Conservation (phyloP, 257 asterid species). For the Phtheirospermum japonicum region DNA sequence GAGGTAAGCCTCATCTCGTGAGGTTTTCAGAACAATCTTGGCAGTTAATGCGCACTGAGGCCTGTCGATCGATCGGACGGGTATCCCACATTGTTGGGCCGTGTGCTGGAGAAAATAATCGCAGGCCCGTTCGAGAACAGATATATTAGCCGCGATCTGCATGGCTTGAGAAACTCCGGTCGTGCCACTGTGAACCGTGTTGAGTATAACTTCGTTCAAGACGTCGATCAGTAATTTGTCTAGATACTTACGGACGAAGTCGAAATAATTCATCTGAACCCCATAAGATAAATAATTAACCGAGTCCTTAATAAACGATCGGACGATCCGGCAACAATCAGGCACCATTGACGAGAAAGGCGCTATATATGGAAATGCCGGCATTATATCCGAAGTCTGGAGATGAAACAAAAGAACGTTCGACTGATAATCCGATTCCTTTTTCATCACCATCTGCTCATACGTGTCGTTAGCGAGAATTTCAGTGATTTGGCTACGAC, state of each 20-base stretch:
- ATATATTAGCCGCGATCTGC: conserved; percentile 92
- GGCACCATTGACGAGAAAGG: conserved; percentile 91
- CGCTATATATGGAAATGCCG: conserved; percentile 90
- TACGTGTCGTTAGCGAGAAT: conserved; percentile 49
- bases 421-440: conserved; percentile 87
- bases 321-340: conserved; percentile 77
- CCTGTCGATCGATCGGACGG: conserved; percentile 69
- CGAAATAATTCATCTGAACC: conserved; percentile 72
- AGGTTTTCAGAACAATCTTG: conserved; percentile 77
- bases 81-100: conserved; percentile 95
- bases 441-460: conserved; percentile 90
- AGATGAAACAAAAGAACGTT: conserved; percentile 84
- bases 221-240: conserved; percentile 86
- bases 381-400: conserved; percentile 89
- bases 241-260: conserved; percentile 67
- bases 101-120: conserved; percentile 94
- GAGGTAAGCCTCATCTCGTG: conserved; percentile 86
- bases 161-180: conserved; percentile 84
- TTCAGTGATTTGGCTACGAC: conserved; percentile 59
- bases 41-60: conserved; percentile 79
- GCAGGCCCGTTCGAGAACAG: conserved; percentile 87
- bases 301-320: conserved; percentile 78
- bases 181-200: conserved; percentile 51
- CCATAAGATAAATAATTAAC: conserved; percentile 82
- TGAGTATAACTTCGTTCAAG: conserved; percentile 65